Base-by-base conservation (phyloP, 805 yeast species). In the Zygosaccharomyces pseudorouxii region DNA sequence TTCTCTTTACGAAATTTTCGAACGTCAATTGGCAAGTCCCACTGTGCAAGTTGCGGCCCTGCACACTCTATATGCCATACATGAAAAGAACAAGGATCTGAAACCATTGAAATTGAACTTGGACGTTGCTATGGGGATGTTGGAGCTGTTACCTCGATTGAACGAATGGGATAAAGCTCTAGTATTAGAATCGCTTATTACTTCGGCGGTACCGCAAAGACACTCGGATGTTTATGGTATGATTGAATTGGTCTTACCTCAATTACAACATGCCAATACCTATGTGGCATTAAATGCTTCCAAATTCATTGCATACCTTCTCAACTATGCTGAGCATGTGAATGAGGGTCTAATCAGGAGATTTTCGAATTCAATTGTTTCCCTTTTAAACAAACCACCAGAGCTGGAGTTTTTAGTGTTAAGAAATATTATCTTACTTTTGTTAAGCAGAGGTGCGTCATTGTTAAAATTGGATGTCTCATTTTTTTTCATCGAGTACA, bases 361-460 rank as follows among this genome's bases (percentile, higher is more conserved):
- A 51, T 68, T 89, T 43, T 87, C 93, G 0, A 76, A 81, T 10
- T 81, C 93, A 0, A 69, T 89, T 38, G 76, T 82, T 1, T 77
- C 88, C 3, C 67, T 89, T 29, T 70, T 89, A 50, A 73, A 87
- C 3, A 87, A 86, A 59, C 87, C 90, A 0, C 70, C 90, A 0
- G 97, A 92, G 64, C 72, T 88, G 22, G 96, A 89, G 65, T 92
- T 89, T 63, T 71, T 89, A 40, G 85, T 84, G 1, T 71, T 90
- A 54, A 73, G 97, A 61, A 92, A 90, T 62, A 84, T 87, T 42
- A 86, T 89, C 22, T 66, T 89, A 28, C 67, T 90, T 31, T 73
- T 90, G 23, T 72, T 89, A 48, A 80, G 86, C 45, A 78, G 81
- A 51, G 81, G 84, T 10, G 73, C 77, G 19, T 69, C 89, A 48